Base-by-base conservation (phyloP, 169 alveolate species). In the Eimeria maxima region DNA sequence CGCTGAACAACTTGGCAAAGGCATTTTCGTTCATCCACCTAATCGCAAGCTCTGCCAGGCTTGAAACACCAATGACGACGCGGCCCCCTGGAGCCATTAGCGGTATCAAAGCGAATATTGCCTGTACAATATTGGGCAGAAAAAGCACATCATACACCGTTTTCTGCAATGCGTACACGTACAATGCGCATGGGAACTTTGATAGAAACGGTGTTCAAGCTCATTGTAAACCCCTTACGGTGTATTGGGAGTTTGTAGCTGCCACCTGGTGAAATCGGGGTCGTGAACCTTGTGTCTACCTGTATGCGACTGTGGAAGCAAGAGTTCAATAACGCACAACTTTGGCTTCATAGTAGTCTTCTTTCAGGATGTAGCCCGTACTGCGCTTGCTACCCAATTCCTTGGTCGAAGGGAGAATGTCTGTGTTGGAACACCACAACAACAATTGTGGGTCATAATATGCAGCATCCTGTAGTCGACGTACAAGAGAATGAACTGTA, bases 51-150 rank as follows among this genome's bases (percentile, higher is more conserved):
- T 83, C 91, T 11, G 91, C 91, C 11, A 83, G 44, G 53, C 74
- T 67, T 7, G 91, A 83, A 3, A 53, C 91, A 27, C 14, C 91
- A 38, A 50, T 50, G 53, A 83, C 22, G 18, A 83, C 60, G 50
- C 91, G 91, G 71, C 91, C 73, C 38, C 88, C 88, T 33, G 88
- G 88, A 42, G 88, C 88, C 88, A 78, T 78, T 13, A 78, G 88
- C 6, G 88, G 88, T 13, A 78, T 11, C 55, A 78, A 42, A 4
- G 88, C 60, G 63, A 24, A 13, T 8, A 65, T 45, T 29, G 53
- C 88, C 88, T 78, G 65, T 44, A 18, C 13, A 44, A 20, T 5
- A 42, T 22, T 53, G 69, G 20, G n/a, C 20, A 6, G n/a, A 11
- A 60, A 53, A 16, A 14, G 2, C n/a, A 60, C n/a, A 60, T 60